Base-by-base conservation (phyloP, 108 stramenopile species). In the Seminavis robusta region DNA sequence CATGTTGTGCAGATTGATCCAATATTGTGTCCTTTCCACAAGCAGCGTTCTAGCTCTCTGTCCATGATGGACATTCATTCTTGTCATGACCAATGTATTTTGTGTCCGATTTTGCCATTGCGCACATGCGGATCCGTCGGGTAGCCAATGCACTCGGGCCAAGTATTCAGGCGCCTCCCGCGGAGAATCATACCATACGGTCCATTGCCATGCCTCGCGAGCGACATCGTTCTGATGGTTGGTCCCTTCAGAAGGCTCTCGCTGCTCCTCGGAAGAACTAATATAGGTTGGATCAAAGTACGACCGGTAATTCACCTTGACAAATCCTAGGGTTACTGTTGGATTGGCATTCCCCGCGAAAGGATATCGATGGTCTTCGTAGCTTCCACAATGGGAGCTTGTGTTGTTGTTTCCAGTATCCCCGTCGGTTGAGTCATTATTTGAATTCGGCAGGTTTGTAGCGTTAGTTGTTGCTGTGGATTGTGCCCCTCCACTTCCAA, bases 1-100 rank as follows among this genome's bases (percentile, higher is more conserved):
- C 40, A 90, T 63, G 53, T 95, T 81, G 59, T 97, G 83, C 33
- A 97, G 80, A 61, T 97, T 97, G 45, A 97, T 84, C 96, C 96
- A 97, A 9, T 80, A 29, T 40, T 86, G 74, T 15, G 73, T 75
- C 40, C 64, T 67, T 63, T 96, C 95, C 31, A 79, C 69, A 19
- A 88, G 47, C 50, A 96, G 42, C 10, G 86, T 64, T 10, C 6
- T 37, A 13, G 17, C 16, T 19, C 26, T 71, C 64, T 40, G 37
- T 63, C 70, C 34, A 54, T 71, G 2, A 23, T n/a, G 33, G 9
- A 85, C 32, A 59, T 91, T 78, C 36, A 84, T 63, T 13, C 79
- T 61, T 4, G 69, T 53, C 17, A 94, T 59, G 3, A 75, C 73
- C 13, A 94, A 73, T 51, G 65, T 56, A 24, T 71, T 73, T 70